Evolutionary conservation across 345 rosid genomes (phyloP), one percentile per base, ranked within the genome.

Genomic region (Gossypioides kirkii): DNA sequence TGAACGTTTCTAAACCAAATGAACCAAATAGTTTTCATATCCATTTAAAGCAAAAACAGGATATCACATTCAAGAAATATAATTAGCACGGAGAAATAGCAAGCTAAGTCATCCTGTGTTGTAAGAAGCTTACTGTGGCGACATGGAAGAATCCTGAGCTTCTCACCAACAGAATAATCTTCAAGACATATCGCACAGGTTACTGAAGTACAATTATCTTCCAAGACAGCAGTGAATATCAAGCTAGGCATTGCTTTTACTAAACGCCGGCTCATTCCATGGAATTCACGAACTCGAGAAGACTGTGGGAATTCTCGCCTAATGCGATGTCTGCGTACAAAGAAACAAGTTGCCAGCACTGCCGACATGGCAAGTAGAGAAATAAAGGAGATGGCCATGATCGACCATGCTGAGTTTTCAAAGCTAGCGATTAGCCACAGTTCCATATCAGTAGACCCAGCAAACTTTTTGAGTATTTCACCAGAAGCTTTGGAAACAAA

Each of bases 181-280:
- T 95, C 98, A 25, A 92, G 94, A 83, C 99, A 95, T 71, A 95
- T 92, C 25, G 98, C 97, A 43, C 99, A 95, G 20, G 94, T 81
- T 73, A 77, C 77, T 22, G 99, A 91, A 45, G 99, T 95, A 56
- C 87, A 87, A 73, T 92, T 95, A 79, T 91, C 99, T 82, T 95
- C 99, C 62, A 86, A 82, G 50, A 87, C 91, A 7, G 96, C 71
- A 45, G 88, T 83, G 65, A 95, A 95, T 69, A 83, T 81, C 73
- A 91, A 86, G 80, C 97, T 95, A 10, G 99, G 99, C 98, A 95
- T 91, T 76, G 98, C 99, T 81, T 87, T 95, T 9, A 95, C 99
- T 68, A 92, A 80, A 49, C 92, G 93, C 4, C 88, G 84, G 62
- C 98, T 95, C 99, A 95, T 95, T 10, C 99, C 99, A 59, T 88